phyloP scores from a whole-genome alignment of 768 basidiomycete genomes.

The Suillus placidus region DNA sequence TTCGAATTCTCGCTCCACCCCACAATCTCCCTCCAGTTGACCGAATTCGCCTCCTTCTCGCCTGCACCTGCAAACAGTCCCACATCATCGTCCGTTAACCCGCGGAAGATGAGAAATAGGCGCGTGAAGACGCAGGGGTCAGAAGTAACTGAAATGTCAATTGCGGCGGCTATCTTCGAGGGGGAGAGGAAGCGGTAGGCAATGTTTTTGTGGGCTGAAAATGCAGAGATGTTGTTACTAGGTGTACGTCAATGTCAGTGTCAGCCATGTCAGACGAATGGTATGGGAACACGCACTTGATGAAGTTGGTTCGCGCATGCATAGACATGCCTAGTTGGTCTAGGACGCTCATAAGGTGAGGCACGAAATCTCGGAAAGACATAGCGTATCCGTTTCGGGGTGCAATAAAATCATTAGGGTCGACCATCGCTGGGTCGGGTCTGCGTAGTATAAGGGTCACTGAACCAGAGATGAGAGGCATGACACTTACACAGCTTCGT shows the following conservation, averaged over 20 bases:
- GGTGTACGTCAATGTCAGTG: background rate
- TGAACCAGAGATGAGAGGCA: background rate
- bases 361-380: slow-evolving; percentile 78
- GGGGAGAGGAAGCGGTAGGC: slow-evolving; percentile 89
- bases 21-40: slow-evolving; percentile 81
- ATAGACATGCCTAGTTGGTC: slow-evolving; percentile 85
- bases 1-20: slow-evolving; percentile 84
- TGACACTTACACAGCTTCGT: slow-evolving; percentile 74
- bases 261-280: slow-evolving; percentile 10
- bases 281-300: slow-evolving; percentile 58
- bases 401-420: slow-evolving; percentile 77
- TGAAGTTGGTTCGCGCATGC: slow-evolving; percentile 79
- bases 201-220: slow-evolving; percentile 80
- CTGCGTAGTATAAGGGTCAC: slow-evolving; percentile 41
- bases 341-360: slow-evolving; percentile 79
- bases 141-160: slow-evolving; percentile 82
- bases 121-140: slow-evolving; percentile 84
- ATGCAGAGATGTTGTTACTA: slow-evolving; percentile 77
- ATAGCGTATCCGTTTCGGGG: slow-evolving; percentile 86
- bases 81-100: slow-evolving; percentile 78
- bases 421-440: slow-evolving; percentile 75
- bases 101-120: slow-evolving; percentile 85
- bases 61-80: slow-evolving; percentile 74
- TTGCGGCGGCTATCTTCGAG: slow-evolving; percentile 77
- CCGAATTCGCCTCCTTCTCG: slow-evolving; percentile 81